Percentiles rank a stretch among this genome's conserved stretches.
phyloP scores from a whole-genome alignment of 2,329 filamentous ascomycete species.

The Dactylonectria macrodidyma region DNA sequence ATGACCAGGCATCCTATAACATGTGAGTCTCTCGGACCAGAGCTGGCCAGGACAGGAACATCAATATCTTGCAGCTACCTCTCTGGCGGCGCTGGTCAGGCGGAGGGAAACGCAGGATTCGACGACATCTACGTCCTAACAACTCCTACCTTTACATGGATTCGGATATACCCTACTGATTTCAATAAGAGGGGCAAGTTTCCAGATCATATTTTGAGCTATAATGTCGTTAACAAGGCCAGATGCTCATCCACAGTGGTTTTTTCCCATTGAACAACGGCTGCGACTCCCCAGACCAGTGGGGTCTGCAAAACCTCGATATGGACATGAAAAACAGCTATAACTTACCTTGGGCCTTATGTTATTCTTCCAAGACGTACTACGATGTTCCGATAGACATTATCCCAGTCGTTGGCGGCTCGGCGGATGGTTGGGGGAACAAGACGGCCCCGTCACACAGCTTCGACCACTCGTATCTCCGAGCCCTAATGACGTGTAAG shows the following conservation, averaged over 20 bases:
- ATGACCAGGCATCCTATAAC: conserved; percentile 74
- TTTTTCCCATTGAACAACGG: conserved; percentile 64
- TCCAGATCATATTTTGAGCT: conserved; percentile 69
- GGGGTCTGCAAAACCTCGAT: conserved; percentile 71
- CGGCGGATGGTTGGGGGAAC: conserved; percentile 66
- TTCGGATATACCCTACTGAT: conserved; percentile 65
- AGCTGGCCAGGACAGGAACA: background rate
- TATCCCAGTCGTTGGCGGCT: conserved; percentile 65
- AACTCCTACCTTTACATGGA: conserved; percentile 74
- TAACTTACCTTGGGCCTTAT: conserved; percentile 65
- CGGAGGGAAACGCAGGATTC: conserved; percentile 62
- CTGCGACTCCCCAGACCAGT: conserved; percentile 67
- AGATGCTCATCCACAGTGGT: conserved; percentile 76
- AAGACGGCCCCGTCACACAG: conserved; percentile 62
- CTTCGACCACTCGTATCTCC: conserved; percentile 67
- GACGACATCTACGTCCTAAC: conserved; percentile 74
- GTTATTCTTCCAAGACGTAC: conserved; percentile 61
- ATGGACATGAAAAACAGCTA: conserved; percentile 64
- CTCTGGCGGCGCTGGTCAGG: conserved; percentile 70
- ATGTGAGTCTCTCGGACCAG: conserved; percentile 61
- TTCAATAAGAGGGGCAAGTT: conserved; percentile 55
- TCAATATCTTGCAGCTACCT: conserved; percentile 65
- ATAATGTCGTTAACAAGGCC: conserved; percentile 68
- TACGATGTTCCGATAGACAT: conserved; percentile 69
- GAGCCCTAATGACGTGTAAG: conserved; percentile 66